phyloP scores from a whole-genome alignment of 768 basidiomycete genomes.

The Suillus subalutaceus region DNA sequence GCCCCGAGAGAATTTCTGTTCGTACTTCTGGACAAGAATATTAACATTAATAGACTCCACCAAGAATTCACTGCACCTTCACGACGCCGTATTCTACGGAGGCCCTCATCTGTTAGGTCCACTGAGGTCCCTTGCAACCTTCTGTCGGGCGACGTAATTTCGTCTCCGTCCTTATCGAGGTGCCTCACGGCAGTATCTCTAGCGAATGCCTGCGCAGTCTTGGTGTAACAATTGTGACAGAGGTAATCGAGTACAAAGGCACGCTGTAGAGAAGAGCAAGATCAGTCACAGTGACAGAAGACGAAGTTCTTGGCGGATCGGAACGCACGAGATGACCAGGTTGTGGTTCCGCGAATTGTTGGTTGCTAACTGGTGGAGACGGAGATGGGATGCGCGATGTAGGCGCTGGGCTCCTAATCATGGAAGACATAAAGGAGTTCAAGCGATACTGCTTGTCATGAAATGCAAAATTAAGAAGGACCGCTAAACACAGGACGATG shows the following conservation, averaged over 20 bases:
- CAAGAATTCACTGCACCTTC: constrained; percentile 45
- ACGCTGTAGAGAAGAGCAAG: constrained; percentile 43
- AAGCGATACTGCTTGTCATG: background rate
- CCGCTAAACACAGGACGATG: background rate
- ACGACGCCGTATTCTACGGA: constrained; percentile 53
- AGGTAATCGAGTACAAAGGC: constrained; percentile 77
- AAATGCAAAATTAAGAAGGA: background rate
- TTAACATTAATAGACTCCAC: constrained; percentile 3
- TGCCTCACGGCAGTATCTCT: constrained; percentile 63
- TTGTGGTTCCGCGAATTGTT: constrained; percentile 34
- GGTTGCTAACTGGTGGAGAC: constrained; percentile 19
- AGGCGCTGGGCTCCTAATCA: background rate
- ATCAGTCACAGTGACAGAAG: background rate
- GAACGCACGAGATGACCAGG: constrained; percentile 48
- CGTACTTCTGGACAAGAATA: constrained; percentile 59
- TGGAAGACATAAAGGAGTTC: constrained; percentile 1
- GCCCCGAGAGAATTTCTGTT: constrained; percentile 69
- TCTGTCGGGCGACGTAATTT: constrained; percentile 41
- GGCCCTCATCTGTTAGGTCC: constrained; percentile 40
- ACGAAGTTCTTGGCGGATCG: constrained; percentile 1
- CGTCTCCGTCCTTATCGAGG: constrained; percentile 73
- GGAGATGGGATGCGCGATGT: background rate
- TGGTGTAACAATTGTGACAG: constrained; percentile 71
- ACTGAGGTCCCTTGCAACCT: constrained; percentile 22
- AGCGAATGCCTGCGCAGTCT: constrained; percentile 69